phyloP scores from a whole-genome alignment of 2,329 filamentous ascomycete species.

The Xylariaceae sp. region DNA sequence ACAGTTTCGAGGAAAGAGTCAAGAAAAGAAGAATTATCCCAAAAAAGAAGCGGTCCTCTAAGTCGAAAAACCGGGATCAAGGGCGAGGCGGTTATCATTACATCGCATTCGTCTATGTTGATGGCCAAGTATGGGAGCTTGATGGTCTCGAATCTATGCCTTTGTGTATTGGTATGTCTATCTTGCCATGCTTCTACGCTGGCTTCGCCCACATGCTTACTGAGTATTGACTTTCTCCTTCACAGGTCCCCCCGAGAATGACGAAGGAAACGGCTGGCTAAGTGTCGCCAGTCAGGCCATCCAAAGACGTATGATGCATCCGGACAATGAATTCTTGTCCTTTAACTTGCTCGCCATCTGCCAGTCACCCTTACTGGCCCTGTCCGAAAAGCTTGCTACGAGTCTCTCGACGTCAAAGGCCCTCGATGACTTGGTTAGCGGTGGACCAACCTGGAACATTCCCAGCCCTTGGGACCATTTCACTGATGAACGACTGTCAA shows the following conservation, averaged over 20 bases:
- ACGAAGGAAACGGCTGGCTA: slow-evolving; percentile 57
- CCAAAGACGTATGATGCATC: slow-evolving; percentile 59
- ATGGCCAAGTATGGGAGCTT: slow-evolving; percentile 76
- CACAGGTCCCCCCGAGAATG: slow-evolving; percentile 34
- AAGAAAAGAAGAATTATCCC: slow-evolving; percentile 29
- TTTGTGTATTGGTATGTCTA: slow-evolving; percentile 50
- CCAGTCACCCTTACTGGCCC: slow-evolving; percentile 53
- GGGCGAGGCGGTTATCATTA: slow-evolving; percentile 74
- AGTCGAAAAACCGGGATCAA: slow-evolving; percentile 36
- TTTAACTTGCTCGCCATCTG: slow-evolving; percentile 75
- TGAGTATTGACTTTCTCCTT: slow-evolving; percentile 24
- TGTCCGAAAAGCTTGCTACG: slow-evolving; percentile 42
- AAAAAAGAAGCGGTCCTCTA: slow-evolving; percentile 19
- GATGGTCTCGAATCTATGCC: slow-evolving; percentile 76
- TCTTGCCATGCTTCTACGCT: slow-evolving; percentile 11
- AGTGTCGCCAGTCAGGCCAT: slow-evolving; percentile 59
- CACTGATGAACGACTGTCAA: slow-evolving; percentile 16
- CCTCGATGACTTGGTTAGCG: slow-evolving; percentile 37
- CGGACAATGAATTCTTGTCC: slow-evolving; percentile 58
- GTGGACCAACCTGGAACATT: slow-evolving; percentile 38
- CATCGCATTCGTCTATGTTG: slow-evolving; percentile 76
- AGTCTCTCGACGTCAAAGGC: slow-evolving; percentile 37
- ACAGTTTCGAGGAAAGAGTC: slow-evolving; percentile 42
- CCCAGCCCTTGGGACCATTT: slow-evolving; percentile 17
- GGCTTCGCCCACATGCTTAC: background rate